Percentiles rank a stretch among this genome's conserved stretches.
These are phyloP conservation scores for Rachicladosporium sp. DNA, from an alignment of 2,329 filamentous ascomycete species.

Conservation along the genomic window DNA sequence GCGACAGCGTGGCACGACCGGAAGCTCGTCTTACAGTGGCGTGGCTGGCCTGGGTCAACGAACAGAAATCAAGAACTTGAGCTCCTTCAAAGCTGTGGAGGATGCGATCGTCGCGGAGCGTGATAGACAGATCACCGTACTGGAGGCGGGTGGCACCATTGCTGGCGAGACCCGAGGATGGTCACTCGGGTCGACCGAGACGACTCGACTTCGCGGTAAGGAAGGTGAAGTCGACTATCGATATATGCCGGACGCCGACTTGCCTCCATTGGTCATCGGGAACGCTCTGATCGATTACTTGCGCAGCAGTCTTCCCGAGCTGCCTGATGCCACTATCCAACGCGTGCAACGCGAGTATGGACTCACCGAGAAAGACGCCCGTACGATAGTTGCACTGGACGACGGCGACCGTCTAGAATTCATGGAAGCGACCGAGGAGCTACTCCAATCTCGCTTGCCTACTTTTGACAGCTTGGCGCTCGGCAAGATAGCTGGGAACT, in stretches of 20 bases:
- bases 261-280: slow-evolving; percentile 66
- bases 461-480: slow-evolving; percentile 19
- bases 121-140: slow-evolving; percentile 69
- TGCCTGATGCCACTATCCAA: slow-evolving; percentile 55
- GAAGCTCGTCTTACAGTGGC: slow-evolving; percentile 41
- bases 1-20: slow-evolving; percentile 36
- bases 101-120: slow-evolving; percentile 88
- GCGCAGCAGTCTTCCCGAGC: slow-evolving; percentile 48
- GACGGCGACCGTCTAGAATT: slow-evolving; percentile 71
- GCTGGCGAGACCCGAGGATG: slow-evolving; percentile 86
- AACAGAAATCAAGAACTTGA: slow-evolving; percentile 95
- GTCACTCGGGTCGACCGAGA: slow-evolving; percentile 74
- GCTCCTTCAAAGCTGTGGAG: slow-evolving; percentile 87
- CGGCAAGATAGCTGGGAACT: slow-evolving; percentile 45
- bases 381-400: slow-evolving; percentile 65
- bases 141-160: slow-evolving; percentile 63
- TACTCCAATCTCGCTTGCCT: slow-evolving; percentile 26
- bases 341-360: slow-evolving; percentile 45
- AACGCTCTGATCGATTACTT: slow-evolving; percentile 56
- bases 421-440: slow-evolving; percentile 55
- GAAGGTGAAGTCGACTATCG: slow-evolving; percentile 96
- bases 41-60: slow-evolving; percentile 62
- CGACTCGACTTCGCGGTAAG: slow-evolving; percentile 72
- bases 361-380: slow-evolving; percentile 69
- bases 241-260: slow-evolving; percentile 95